Percentiles rank a stretch among this genome's conserved stretches.
phyloP scores from a whole-genome alignment of 257 asterid genomes.

The Petunia axillaris region DNA sequence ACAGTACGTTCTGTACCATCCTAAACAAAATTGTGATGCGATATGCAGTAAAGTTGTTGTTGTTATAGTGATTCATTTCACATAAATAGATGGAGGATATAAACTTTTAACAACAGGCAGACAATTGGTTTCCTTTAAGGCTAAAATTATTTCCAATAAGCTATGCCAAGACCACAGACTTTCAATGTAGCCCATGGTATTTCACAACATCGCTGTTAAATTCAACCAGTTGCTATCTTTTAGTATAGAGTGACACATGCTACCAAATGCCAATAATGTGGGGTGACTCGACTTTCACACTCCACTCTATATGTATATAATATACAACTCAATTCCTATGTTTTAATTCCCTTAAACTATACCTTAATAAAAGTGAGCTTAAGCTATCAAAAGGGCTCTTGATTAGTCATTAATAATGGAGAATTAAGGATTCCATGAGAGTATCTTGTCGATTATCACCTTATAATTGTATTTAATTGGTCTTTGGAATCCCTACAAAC shows the following conservation, averaged over 20 bases:
- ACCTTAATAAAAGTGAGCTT: not conserved
- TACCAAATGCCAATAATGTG: conserved; percentile 19
- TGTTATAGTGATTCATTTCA: too few relatives aligned
- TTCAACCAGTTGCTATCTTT: not conserved
- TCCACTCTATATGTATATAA: not conserved
- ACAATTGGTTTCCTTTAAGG: too few relatives aligned
- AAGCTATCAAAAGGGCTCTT: not conserved
- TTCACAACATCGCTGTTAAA: not conserved
- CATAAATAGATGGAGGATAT: too few relatives aligned
- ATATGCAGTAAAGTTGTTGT: too few relatives aligned
- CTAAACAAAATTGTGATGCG: too few relatives aligned
- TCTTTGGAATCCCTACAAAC: not conserved
- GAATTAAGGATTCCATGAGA: not conserved
- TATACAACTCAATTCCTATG: not conserved
- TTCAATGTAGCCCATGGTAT: not conserved
- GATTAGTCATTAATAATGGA: conserved; percentile 15
- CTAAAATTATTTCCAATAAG: too few relatives aligned
- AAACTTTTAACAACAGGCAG: too few relatives aligned
- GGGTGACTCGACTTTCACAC: conserved; percentile 19
- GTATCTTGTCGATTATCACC: not conserved
- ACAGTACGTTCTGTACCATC: too few relatives aligned
- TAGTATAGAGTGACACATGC: not conserved
- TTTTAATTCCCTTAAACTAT: not conserved
- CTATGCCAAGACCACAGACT: not conserved
- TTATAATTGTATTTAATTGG: not conserved